Conservation (phyloP, 495 filamentous ascomycete genomes). For the Xylaria grammica region DNA sequence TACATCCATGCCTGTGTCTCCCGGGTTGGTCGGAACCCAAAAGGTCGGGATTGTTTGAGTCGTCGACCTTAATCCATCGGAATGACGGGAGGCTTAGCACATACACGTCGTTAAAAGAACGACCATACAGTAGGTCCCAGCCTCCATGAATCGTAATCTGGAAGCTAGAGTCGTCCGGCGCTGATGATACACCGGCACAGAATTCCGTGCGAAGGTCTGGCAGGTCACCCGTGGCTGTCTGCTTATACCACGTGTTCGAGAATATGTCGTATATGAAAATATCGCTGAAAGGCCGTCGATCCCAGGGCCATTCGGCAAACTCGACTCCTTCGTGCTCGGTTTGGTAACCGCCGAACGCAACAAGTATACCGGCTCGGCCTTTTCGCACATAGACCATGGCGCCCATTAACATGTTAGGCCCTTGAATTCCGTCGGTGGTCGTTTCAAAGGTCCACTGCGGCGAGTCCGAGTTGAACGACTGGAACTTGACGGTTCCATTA, state of each 20-base stretch:
- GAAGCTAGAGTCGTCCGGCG: conserved; percentile 56
- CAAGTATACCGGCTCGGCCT: conserved; percentile 16
- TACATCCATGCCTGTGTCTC: conserved; percentile 29
- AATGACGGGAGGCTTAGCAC: conserved; percentile 63
- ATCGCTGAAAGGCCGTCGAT: conserved; percentile 32
- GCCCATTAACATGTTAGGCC: conserved; percentile 8
- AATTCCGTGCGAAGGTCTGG: conserved; percentile 56
- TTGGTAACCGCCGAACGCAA: conserved; percentile 26
- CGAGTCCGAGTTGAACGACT: not conserved
- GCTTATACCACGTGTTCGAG: conserved; percentile 59
- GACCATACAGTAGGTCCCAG: conserved; percentile 24
- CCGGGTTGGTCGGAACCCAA: conserved; percentile 34
- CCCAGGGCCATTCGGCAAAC: not conserved
- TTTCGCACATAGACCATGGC: conserved; percentile 24
- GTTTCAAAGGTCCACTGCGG: conserved; percentile 20
- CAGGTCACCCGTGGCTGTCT: conserved; percentile 53
- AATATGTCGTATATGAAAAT: conserved; percentile 60
- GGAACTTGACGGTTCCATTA: conserved; percentile 25
- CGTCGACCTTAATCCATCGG: conserved; percentile 56
- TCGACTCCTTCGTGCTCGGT: conserved; percentile 15
- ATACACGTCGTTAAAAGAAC: conserved; percentile 61
- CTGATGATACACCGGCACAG: conserved; percentile 59
- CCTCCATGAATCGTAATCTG: conserved; percentile 52
- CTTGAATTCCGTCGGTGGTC: conserved; percentile 1
- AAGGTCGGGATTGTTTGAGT: conserved; percentile 38